Conservation (phyloP, 1,284 basidiomycete species). For the Cutaneotrichosporon dermatis region DNA sequence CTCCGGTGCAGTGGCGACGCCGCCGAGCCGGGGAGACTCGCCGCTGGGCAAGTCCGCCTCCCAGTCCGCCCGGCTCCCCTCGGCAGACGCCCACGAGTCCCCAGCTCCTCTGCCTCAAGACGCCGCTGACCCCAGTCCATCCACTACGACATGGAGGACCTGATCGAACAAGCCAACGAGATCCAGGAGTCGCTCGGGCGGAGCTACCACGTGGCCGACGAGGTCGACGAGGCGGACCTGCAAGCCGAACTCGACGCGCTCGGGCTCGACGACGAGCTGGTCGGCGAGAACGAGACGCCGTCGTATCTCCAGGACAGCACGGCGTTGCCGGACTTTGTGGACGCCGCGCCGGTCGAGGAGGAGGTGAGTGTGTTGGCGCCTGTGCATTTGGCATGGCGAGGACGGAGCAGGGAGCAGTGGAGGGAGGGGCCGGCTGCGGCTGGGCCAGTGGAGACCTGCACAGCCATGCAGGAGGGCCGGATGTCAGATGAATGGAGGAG, state of each 20-base stretch:
- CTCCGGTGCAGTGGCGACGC: too few relatives aligned
- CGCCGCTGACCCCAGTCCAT: constrained; percentile 63
- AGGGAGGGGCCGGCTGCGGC: too few relatives aligned
- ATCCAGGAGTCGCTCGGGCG: constrained; percentile 91
- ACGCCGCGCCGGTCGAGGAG: constrained; percentile 62
- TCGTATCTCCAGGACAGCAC: constrained; percentile 80
- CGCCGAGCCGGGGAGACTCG: too few relatives aligned
- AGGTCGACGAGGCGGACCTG: constrained; percentile 94
- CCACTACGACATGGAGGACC: constrained; percentile 96
- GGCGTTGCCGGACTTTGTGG: constrained; percentile 83
- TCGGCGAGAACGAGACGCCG: constrained; percentile 75
- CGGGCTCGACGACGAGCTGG: constrained; percentile 60
- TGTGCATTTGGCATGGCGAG: too few relatives aligned
- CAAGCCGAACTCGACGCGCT: constrained; percentile 92
- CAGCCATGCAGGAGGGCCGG: too few relatives aligned
- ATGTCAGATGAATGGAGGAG: too few relatives aligned
- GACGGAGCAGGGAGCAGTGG: too few relatives aligned
- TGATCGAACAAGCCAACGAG: constrained; percentile 95
- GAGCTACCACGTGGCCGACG: constrained; percentile 94
- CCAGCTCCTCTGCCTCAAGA: background rate
- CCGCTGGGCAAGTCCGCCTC: too few relatives aligned
- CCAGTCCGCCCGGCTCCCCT: too few relatives aligned
- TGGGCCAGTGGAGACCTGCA: too few relatives aligned
- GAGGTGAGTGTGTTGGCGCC: constrained; percentile 26
- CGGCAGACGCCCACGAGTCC: too few relatives aligned